These are phyloP conservation scores for Phytopythium helicoides DNA, from an alignment of 352 stramenopile species.

Conservation along the genomic window DNA sequence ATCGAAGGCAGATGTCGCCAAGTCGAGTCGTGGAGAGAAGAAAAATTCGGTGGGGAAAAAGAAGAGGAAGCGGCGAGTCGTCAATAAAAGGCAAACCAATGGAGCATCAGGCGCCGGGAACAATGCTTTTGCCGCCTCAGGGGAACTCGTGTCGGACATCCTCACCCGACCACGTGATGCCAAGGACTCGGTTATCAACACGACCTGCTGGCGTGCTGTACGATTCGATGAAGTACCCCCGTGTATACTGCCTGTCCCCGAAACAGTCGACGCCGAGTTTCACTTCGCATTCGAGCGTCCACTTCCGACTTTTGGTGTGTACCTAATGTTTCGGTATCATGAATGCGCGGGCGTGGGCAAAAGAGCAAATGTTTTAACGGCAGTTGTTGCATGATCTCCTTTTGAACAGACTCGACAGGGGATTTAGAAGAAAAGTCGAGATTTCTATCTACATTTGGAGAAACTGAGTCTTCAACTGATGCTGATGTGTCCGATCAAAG, in stretches of 20 bases:
- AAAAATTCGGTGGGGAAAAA: slow-evolving; percentile 14
- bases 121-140: slow-evolving; percentile 7
- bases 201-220: slow-evolving; percentile 41
- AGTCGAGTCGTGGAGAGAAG: slow-evolving; percentile 5
- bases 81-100: background rate
- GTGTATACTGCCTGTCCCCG: slow-evolving; percentile 27
- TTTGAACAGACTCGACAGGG: slow-evolving; percentile 33
- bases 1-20: background rate
- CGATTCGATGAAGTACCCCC: slow-evolving; percentile 30
- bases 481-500: slow-evolving; percentile 6
- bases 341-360: no score
- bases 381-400: no score
- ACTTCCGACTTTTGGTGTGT: slow-evolving; percentile 40
- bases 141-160: slow-evolving; percentile 24
- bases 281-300: slow-evolving; percentile 27
- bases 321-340: no score
- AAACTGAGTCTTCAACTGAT: slow-evolving; percentile 23
- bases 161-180: slow-evolving; percentile 23
- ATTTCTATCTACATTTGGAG: slow-evolving; percentile 43
- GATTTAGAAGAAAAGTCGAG: slow-evolving; percentile 47
- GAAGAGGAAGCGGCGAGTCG: background rate
- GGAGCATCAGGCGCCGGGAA: slow-evolving; percentile 3
- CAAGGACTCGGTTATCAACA: slow-evolving; percentile 42
- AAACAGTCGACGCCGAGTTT: slow-evolving; percentile 18
- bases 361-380: no score